Conservation (phyloP, 2,329 filamentous ascomycete genomes). For the Sclerotinia minor region DNA sequence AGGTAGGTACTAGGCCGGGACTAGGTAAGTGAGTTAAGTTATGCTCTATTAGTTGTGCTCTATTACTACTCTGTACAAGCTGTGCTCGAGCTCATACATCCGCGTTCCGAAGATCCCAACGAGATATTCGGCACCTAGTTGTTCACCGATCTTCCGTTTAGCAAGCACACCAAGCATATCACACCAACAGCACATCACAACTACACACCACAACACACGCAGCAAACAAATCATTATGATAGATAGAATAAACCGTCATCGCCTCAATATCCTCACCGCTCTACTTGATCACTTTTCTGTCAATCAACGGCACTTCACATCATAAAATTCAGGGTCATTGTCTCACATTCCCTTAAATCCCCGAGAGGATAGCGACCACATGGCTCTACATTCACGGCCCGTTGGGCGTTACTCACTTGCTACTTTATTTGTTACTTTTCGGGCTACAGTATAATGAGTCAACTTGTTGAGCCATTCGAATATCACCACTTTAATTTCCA, state of each 20-base stretch:
- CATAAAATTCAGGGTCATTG: constrained; percentile 22
- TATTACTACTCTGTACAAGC: not conserved
- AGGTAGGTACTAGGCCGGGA: too few species aligned
- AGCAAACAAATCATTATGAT: not conserved
- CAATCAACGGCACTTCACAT: constrained; percentile 15
- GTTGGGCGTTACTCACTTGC: not conserved
- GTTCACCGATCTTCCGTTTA: not conserved
- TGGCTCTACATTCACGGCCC: not conserved
- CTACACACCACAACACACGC: too few species aligned
- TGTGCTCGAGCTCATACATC: not conserved
- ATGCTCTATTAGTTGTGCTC: not conserved
- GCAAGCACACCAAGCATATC: not conserved
- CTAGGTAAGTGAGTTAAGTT: not conserved
- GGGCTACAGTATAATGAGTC: not conserved
- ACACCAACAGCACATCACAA: too few species aligned
- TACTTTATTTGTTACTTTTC: constrained; percentile 13
- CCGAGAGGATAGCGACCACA: constrained; percentile 14
- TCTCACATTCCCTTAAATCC: constrained; percentile 10
- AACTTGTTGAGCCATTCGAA: not conserved
- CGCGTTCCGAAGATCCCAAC: not conserved
- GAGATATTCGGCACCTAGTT: not conserved
- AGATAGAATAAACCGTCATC: not conserved
- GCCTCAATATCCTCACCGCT: constrained; percentile 16
- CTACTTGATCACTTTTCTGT: not conserved
- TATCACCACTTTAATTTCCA: constrained; percentile 20